Percentiles rank a stretch among this genome's conserved stretches.
phyloP scores from a whole-genome alignment of 139 green algal species.

The Zygnema cylindricum region DNA sequence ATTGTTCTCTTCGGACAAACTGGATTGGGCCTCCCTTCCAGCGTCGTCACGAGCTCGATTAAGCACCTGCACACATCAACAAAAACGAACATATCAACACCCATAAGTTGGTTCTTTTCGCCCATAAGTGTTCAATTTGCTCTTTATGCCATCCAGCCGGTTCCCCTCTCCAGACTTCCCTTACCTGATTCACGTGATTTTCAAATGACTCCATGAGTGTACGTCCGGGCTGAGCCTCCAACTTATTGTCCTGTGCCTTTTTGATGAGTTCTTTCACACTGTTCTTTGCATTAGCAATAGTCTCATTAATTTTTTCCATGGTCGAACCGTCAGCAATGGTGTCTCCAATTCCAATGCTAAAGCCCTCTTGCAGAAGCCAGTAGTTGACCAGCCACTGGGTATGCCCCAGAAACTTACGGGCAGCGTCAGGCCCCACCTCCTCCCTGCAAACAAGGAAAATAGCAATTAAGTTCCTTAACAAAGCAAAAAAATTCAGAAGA shows the following conservation, averaged over 20 bases:
- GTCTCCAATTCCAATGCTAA: constrained; percentile 97
- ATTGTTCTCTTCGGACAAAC: constrained; percentile 93
- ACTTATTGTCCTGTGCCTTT: constrained; percentile 81
- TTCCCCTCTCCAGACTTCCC: too few relatives aligned
- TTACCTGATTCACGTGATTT: constrained; percentile 79
- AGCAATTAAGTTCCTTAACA: too few relatives aligned
- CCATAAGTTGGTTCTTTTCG: too few relatives aligned
- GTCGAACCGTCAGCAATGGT: constrained; percentile 91
- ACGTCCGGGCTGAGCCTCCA: constrained; percentile 89
- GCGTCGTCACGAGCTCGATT: constrained; percentile 95
- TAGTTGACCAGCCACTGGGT: constrained; percentile 91
- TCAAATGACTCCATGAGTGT: constrained; percentile 95
- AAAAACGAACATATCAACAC: too few relatives aligned
- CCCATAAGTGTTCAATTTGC: too few relatives aligned
- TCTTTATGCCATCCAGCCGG: too few relatives aligned
- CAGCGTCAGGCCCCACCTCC: constrained; percentile 88
- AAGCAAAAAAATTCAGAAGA: not conserved
- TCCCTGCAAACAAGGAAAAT: constrained; percentile 36
- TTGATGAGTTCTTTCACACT: constrained; percentile 72
- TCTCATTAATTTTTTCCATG: constrained; percentile 90
- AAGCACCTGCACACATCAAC: constrained; percentile 71
- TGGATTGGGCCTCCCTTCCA: constrained; percentile 86
- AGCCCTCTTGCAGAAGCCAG: constrained; percentile 93
- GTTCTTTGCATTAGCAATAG: constrained; percentile 79
- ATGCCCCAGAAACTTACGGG: constrained; percentile 81